Evolutionary conservation across 306 rosid species (phyloP).

Genomic region (Rosa persica): DNA sequence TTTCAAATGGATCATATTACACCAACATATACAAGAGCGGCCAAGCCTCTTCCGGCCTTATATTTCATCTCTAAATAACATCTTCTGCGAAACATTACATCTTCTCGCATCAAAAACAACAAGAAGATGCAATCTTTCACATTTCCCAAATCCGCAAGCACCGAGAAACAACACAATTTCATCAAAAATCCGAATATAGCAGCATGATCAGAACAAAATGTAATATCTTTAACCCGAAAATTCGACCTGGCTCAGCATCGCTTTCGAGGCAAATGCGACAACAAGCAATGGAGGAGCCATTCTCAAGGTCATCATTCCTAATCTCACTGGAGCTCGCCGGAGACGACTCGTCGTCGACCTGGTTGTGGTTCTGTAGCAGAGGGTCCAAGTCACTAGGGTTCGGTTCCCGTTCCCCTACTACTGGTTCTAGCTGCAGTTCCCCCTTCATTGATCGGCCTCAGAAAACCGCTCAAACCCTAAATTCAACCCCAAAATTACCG

Average conservation of each 20-base stretch:
- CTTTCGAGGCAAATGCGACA: conserved; percentile 97
- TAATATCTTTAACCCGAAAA: neutral
- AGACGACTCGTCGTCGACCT: conserved; percentile 38
- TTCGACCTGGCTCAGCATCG: conserved; percentile 80
- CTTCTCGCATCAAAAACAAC: neutral
- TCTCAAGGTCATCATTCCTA: conserved; percentile 70
- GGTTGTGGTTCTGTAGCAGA: conserved; percentile 48
- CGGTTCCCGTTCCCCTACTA: conserved; percentile 41
- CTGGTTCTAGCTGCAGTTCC: conserved; percentile 84
- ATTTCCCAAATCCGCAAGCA: neutral
- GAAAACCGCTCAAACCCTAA: conserved; percentile 35
- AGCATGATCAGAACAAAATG: neutral
- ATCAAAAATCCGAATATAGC: too few relatives aligned
- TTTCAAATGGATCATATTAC: neutral
- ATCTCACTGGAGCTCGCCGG: conserved; percentile 71
- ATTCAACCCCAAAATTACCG: conserved; percentile 21
- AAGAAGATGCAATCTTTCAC: neutral
- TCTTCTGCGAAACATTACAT: neutral
- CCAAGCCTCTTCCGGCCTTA: too few relatives aligned
- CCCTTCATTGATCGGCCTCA: conserved; percentile 57
- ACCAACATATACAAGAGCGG: too few relatives aligned
- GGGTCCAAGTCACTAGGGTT: conserved; percentile 85
- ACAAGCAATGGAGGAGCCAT: conserved; percentile 63
- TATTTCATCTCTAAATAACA: too few relatives aligned
- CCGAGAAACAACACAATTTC: neutral